Evolutionary conservation across 345 rosid species (phyloP), one percentile per base, ranked within the genome.

Genomic region (Dimocarpus longan): DNA sequence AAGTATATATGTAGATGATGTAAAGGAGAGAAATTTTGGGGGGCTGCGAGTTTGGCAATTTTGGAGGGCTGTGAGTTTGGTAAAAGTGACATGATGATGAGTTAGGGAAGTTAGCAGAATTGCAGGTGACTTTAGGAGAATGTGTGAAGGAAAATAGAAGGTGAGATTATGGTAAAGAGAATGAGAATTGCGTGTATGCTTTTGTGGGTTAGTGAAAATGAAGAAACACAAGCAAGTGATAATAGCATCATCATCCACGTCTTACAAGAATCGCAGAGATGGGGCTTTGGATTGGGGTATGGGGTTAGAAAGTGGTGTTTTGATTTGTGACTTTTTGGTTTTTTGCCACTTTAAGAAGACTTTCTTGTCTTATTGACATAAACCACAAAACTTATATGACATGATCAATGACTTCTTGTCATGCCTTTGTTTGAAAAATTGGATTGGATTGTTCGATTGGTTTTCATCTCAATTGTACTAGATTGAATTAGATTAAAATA

Each of bases 81-180:
- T 42, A 75, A 22, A 39, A 39, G 74, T 24, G 18, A 60, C 3
- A 60, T 60, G 65, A 22, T 60, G 65, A 12, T 62, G 72, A 78
- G 84, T 85, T 69, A 9, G 81, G 82, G 81, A 63, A 69, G 85
- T 69, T 73, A 78, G 82, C 74, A 78, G 59, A 26, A 67, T 52
- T 68, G 56, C 71, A 70, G 77, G 80, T 60, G 81, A 79, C 64
- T 54, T 24, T 73, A n/a, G 37, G 18, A 42, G 28, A 6, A 13
- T 43, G 24, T 64, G 66, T 66, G 22, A 75, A 70, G 63, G 43
- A 24, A 72, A 71, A 68, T 7, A 65, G 48, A 76, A 76, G 77
- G 76, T 76, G 37, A 71, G 73, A 54, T 71, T 78, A 57, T 44
- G 86, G 76, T 73, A 46, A 68, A 60, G 13, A 22, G 74, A 79